Evolutionary conservation across 192 early-diverging fungal species (phyloP), one percentile per base, ranked within the genome.

Genomic region (Podila epigama): DNA sequence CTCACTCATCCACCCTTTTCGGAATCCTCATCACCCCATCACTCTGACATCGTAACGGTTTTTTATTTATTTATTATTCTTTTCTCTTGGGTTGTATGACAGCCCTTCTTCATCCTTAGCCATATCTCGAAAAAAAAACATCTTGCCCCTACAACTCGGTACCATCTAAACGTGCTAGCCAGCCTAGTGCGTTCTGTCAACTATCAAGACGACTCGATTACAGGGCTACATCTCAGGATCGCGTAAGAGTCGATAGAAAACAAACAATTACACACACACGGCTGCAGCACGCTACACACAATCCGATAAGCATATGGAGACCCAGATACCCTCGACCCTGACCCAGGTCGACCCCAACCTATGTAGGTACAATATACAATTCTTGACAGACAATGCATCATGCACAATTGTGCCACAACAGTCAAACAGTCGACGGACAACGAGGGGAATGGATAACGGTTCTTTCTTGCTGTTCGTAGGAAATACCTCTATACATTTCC

Each of bases 311-410:
- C n/a, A 22, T 22, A 72, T 59, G 28, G 41, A 41, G 34, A 16
- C 63, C 36, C 65, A 58, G n/a, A 58, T 63, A 58, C 65, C 72
- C 35, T 67, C 55, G 36, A 61, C 70, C 15, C 33, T 75, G 22
- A 32, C 28, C 22, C 72, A 75, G 39, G 48, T 40, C 0, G 60
- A 75, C 42, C 53, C 65, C 16, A 22, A 40, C 15, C 64, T 68
- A 75, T 75, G 72, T 60, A 75, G 68, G 72, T 75, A 8, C n/a
- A 34, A 12, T 9, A 3, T 41, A 5, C 29, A 2, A 25, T 66
- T 8, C 27, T 18, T 13, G 7, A 48, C 18, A 36, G 13, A 33
- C 31, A 40, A 44, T 31, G 20, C 31, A 41, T 56, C n/a, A 10
- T 57, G 36, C 34, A 25, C 27, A 2, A 16, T 22, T 48, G 44